Evolutionary conservation across 2,329 filamentous ascomycete species (phyloP), one percentile per base, ranked within the genome.

Genomic region (Colletotrichum musicola): DNA sequence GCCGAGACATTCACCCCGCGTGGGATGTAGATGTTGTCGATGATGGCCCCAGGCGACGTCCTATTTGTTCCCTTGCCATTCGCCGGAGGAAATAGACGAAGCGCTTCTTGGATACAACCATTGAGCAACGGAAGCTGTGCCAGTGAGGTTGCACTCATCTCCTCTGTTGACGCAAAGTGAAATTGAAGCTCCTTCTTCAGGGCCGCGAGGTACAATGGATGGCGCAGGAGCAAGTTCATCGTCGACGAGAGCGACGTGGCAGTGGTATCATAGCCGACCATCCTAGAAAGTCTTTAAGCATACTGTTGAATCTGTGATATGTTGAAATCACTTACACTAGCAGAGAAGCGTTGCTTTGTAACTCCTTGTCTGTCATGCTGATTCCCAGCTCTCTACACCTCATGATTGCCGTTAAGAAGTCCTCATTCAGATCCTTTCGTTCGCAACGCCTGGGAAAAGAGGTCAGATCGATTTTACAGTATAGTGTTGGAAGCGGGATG

Each of bases 51-150:
- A 68, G 59, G 72, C 55, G 9, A 70, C 25, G 55, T 64, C 4
- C 62, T 30, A n/a, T 64, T 64, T 4, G 62, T 64, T 2, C 54
- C 62, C 44, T 64, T 64, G 4, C 62, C 62, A 46, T 64, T 64
- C 6, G 62, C 71, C 1, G 73, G 74, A 6, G 82, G 80, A 59
- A 80, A 83, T 4, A 82, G 68, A 9, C 84, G 75, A 40, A 86
- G 73, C 5, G 73, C 75, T 73, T 86, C 84, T 1, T 84, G 76
- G 12, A 85, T 71, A 44, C 74, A 77, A 2, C 82, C 83, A 16
- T 77, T 72, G 54, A 85, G 71, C 70, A 78, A 72, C 1, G 73
- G 64, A 0, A 83, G 72, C 13, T 74, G 54, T 6, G 53, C n/a
- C 67, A 57, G 73, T 68, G 4, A 77, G 72, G 25, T 71, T 69